Evolutionary conservation across 1,284 basidiomycete genomes (phyloP), one percentile per base, ranked within the genome.

Genomic region (Trametes versicolor): DNA sequence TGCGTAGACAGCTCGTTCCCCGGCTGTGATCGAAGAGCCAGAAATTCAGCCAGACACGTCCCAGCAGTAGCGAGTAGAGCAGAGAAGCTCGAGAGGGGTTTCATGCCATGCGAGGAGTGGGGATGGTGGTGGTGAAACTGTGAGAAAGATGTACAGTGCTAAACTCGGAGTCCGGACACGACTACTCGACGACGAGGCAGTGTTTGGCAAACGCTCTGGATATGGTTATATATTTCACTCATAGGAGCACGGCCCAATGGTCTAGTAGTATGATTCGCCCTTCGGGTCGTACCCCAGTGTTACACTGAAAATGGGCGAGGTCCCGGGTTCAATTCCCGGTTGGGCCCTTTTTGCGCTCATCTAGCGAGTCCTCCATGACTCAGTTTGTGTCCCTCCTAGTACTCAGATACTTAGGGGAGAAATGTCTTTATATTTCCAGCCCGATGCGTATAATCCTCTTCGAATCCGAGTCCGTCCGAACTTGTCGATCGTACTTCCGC

Each of bases 31-130:
- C 69, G 66, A 23, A 73, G 61, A 7, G 73, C 73, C 61, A 73
- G 65, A 58, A 74, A 49, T 63, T 76, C 73, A 62, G 73, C 74
- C 32, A 74, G 63, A 71, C 74, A 76, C 51, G 66, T n/a, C 34
- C 70, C 72, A 50, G 72, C 67, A 34, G 72, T 62, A 21, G 74
- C 66, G 13, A 74, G 53, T 23, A 74, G 58, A 50, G 66, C 63
- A 51, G 67, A 67, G 34, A 73, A 52, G 49, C 64, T 51, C 37
- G 60, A 69, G 64, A 76, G 67, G 57, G 64, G 70, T 72, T 61
- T 71, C 73, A 75, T 76, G 72, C 65, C 72, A 74, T 75, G 67
- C 70, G 70, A 69, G 66, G 45, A 53, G 53, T 10, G 23, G 34
- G 13, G 29, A 27, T 48, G 56, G 56, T 56, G 56, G 48, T 50